Base-by-base conservation (phyloP, 2,329 filamentous ascomycete genomes). In the Fusarium neocosmosporiellum region DNA sequence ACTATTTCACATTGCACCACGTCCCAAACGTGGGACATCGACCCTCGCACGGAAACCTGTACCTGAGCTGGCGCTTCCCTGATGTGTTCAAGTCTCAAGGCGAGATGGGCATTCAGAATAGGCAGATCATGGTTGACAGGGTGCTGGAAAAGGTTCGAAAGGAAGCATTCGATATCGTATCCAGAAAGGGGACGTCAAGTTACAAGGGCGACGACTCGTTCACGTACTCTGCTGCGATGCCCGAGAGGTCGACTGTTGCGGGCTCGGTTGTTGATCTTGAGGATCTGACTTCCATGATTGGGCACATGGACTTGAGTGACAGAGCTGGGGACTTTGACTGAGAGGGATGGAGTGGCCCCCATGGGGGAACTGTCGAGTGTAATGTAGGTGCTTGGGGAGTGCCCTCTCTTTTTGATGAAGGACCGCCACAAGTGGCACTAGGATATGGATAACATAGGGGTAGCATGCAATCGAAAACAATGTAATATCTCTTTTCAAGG, bases 191-290 rank as follows among this genome's bases (percentile, higher is more conserved):
- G 3, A 54, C 65, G 7, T 65, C 63, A 1, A 67, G 46, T 20
- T 71, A 63, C 34, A 71, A 43, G 39, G 50, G 33, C 6, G 46
- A 69, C 10, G 69, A 71, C 22, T 73, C 71, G 1, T 58, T 68
- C 18, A 73, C 71, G 4, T 57, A 57, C 27, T 69, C 68, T 29
- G 60, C 31, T 92, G 92, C 76, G 89, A 89, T 0, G 86, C 46
- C 59, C 2, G 59, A 20, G 8, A 54, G 46, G 29, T 29, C 59
- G 22, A 54, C 43, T 5, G 43, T 53, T 22, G 59, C 43, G 7
- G 59, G 36, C 10, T 62, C 59, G 13, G 46, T 33, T 8, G 57
- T 14, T 41, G 57, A 55, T 48, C 7, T 29, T 29, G 57, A 55
- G 14, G 63, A 65, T 11, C n/a, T 66, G 34, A 18, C 58, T 31